Evolutionary conservation across 2,329 filamentous ascomycete genomes (phyloP).

Genomic region (Metarhizium humberi): DNA sequence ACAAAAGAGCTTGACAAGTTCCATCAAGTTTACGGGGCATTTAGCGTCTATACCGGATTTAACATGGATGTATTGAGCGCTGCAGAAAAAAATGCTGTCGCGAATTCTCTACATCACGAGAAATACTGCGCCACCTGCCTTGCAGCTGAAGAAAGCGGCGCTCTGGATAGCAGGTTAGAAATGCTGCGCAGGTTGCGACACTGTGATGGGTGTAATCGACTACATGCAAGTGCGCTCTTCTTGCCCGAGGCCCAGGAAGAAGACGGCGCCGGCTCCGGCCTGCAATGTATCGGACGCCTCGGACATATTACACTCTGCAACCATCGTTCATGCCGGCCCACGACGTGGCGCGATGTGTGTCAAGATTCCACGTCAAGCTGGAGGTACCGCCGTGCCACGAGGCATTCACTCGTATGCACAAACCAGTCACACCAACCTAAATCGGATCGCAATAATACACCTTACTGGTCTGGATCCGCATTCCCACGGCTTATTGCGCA

Average conservation of each 20-base stretch:
- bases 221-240: neutral
- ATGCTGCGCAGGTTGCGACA: neutral
- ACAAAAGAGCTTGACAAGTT: neutral
- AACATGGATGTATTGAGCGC: neutral
- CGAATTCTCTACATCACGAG: neutral
- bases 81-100: neutral
- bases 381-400: too few species aligned
- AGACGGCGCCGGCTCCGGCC: neutral
- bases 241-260: neutral
- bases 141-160: neutral
- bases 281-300: neutral
- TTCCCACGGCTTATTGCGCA: neutral
- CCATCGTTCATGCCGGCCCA: neutral
- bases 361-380: neutral
- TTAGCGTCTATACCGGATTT: neutral
- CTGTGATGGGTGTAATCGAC: neutral
- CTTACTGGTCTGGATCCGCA: too few species aligned
- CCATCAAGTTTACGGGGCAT: neutral
- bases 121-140: neutral
- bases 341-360: neutral
- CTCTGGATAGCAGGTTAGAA: neutral
- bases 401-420: neutral
- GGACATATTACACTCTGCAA: conserved; percentile 1
- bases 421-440: neutral
- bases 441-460: too few species aligned